Percentiles rank a stretch among this genome's conserved stretches.
Evolutionary conservation across 495 filamentous ascomycete genomes (phyloP).

Genomic region (Xylaria longipes): DNA sequence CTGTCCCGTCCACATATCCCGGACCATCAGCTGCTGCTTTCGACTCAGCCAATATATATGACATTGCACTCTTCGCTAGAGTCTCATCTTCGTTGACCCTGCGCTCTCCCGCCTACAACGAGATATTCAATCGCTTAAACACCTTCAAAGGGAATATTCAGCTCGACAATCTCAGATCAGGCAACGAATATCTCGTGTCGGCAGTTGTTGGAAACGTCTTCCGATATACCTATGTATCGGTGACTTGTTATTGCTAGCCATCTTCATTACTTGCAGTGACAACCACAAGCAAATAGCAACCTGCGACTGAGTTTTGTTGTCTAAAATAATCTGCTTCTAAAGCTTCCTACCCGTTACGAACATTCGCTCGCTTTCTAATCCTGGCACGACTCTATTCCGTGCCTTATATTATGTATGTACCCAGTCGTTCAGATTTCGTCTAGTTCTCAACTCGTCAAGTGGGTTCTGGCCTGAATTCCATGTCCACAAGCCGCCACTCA

Average conservation of each 20-base stretch:
- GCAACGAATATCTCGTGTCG: conserved; percentile 13
- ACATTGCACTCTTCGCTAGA: conserved; percentile 33
- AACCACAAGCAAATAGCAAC: conserved; percentile 30
- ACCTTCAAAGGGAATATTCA: conserved; percentile 39
- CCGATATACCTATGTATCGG: conserved; percentile 34
- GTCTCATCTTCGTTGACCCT: conserved; percentile 33
- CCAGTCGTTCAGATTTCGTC: not conserved
- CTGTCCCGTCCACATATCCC: conserved; percentile 11
- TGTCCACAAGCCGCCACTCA: not conserved
- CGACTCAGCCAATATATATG: conserved; percentile 24
- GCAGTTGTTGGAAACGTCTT: conserved; percentile 12
- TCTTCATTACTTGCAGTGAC: conserved; percentile 29
- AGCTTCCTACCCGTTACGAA: conserved; percentile 35
- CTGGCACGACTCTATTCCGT: conserved; percentile 38
- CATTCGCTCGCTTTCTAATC: conserved; percentile 49
- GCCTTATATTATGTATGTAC: conserved; percentile 50
- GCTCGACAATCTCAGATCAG: conserved; percentile 29
- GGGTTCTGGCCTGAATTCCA: not conserved
- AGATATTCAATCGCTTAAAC: conserved; percentile 48
- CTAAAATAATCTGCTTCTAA: conserved; percentile 34
- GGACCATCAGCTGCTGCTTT: conserved; percentile 26
- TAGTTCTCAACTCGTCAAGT: not conserved
- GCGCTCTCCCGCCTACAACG: conserved; percentile 40
- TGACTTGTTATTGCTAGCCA: conserved; percentile 30
- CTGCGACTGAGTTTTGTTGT: conserved; percentile 29